phyloP scores from a whole-genome alignment of 2,329 filamentous ascomycete species.

The Drechslerella dactyloides region DNA sequence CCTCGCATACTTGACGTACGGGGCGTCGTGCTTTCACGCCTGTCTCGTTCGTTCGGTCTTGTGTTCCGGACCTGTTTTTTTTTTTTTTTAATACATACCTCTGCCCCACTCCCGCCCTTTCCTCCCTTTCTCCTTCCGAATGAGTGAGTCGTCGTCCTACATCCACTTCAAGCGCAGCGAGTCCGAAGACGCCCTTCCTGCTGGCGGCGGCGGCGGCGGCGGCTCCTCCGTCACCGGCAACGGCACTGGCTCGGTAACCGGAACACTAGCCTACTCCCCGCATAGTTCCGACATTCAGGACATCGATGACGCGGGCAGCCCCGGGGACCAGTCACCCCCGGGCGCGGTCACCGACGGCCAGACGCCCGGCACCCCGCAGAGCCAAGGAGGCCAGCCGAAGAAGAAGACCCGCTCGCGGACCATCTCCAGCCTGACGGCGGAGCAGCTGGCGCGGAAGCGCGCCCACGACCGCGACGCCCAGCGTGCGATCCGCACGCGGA shows the following conservation, averaged over 20 bases:
- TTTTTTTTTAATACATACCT: conserved; percentile 8
- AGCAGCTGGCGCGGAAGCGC: conserved; percentile 86
- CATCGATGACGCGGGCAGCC: conserved; percentile 21
- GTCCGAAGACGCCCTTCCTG: conserved; percentile 36
- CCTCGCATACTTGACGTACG: too few relatives aligned
- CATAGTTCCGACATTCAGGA: conserved; percentile 45
- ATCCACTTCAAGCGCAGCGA: conserved; percentile 48
- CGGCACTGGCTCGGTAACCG: conserved; percentile 7
- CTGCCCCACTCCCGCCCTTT: conserved; percentile 8
- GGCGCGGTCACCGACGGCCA: conserved; percentile 52
- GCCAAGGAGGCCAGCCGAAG: conserved; percentile 18
- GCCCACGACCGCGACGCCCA: conserved; percentile 91
- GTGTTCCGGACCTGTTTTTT: not conserved
- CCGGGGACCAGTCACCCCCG: conserved; percentile 35
- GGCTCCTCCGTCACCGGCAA: conserved; percentile 16
- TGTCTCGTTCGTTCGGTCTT: conserved; percentile 13
- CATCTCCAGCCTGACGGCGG: conserved; percentile 84
- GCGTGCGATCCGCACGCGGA: conserved; percentile 81
- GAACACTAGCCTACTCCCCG: conserved; percentile 28
- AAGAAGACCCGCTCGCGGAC: conserved; percentile 65
- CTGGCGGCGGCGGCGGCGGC: not conserved
- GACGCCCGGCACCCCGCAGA: conserved; percentile 58
- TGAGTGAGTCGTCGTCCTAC: conserved; percentile 47
- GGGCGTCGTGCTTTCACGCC: too few relatives aligned
- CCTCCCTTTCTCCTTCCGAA: conserved; percentile 12